Evolutionary conservation across 2,329 filamentous ascomycete genomes (phyloP), one percentile per base, ranked within the genome.

Genomic region (Trichoderma pleuroti): DNA sequence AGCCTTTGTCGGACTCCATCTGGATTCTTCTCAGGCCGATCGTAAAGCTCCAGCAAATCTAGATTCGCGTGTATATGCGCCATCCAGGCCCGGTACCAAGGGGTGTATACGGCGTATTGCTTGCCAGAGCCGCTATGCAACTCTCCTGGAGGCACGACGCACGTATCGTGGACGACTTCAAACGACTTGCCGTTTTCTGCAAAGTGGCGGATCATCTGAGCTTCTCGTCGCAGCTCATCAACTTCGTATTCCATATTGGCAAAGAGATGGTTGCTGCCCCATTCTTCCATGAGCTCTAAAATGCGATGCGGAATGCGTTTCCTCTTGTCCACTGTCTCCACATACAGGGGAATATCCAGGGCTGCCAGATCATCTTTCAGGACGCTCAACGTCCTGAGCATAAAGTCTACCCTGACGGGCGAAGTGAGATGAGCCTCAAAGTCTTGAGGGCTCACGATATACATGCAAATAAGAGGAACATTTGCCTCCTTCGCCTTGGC

Each of bases 161-260:
- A 96, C 5, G 92, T 93, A 79, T 97, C 94, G 72, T 94, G 92
- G 1, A 91, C 84, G 0, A 90, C 87, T n/a, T 90, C 86, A 74
- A 97, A 90, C 1, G 86, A 85, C 60, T 95, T 87, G 0, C 88
- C 90, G 14, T 86, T 86, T 18, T 89, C 84, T 1, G 91, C 81
- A 72, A 91, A 87, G 52, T 84, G 79, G 32, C 83, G 85, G 1
- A 93, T 85, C 76, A 97, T 81, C 32, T 83, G 84, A 1, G 90
- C 88, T 76, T 98, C 94, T 7, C 94, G 86, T 56, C 94, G 85
- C 71, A 97, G 81, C 81, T 97, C 94, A 77, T 98, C 94, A 0
- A 97, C 93, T 79, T 97, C 94, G 76, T 97, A 97, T 78, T 97
- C 94, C 70, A 94, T 88, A 77, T 97, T 97, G 61, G 92, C 90